Conservation (phyloP, 352 stramenopile genomes). For the Pythium apleroticum region DNA sequence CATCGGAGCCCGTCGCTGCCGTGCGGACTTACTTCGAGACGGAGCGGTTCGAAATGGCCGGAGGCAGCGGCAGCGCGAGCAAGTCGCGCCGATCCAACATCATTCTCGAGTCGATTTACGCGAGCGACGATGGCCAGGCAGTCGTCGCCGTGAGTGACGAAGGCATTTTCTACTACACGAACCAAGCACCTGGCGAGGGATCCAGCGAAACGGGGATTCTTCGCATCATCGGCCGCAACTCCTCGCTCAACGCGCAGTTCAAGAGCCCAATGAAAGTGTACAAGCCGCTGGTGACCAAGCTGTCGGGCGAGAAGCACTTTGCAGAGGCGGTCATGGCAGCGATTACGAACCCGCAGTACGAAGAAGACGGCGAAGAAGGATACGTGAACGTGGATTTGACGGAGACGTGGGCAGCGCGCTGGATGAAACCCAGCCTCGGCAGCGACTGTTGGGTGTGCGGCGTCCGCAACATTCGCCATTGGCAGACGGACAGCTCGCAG, state of each 20-base stretch:
- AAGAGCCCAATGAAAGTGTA: constrained; percentile 79
- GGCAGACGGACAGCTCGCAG: constrained; percentile 27
- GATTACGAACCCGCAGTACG: constrained; percentile 60
- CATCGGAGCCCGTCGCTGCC: constrained; percentile 4
- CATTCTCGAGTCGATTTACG: constrained; percentile 65
- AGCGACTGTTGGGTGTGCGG: constrained; percentile 76
- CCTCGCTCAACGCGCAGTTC: constrained; percentile 61
- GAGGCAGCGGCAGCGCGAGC: constrained; percentile 31
- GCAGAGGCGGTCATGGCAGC: constrained; percentile 64
- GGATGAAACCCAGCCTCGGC: constrained; percentile 63
- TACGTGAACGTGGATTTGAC: constrained; percentile 79
- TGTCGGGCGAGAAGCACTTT: constrained; percentile 13
- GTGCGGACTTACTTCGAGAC: constrained; percentile 59
- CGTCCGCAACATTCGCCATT: constrained; percentile 71
- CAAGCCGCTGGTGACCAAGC: constrained; percentile 30
- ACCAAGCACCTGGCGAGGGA: constrained; percentile 22
- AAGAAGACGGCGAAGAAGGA: constrained; percentile 46
- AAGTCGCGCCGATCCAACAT: constrained; percentile 73
- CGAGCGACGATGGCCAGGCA: constrained; percentile 60
- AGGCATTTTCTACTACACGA: constrained; percentile 78
- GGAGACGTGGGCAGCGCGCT: constrained; percentile 60
- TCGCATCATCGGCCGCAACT: constrained; percentile 67
- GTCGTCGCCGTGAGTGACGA: constrained; percentile 65
- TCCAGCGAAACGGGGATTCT: constrained; percentile 24
- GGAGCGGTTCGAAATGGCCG: constrained; percentile 59